Evolutionary conservation across 2,329 filamentous ascomycete species (phyloP).

Genomic region (Fusarium papillatum): DNA sequence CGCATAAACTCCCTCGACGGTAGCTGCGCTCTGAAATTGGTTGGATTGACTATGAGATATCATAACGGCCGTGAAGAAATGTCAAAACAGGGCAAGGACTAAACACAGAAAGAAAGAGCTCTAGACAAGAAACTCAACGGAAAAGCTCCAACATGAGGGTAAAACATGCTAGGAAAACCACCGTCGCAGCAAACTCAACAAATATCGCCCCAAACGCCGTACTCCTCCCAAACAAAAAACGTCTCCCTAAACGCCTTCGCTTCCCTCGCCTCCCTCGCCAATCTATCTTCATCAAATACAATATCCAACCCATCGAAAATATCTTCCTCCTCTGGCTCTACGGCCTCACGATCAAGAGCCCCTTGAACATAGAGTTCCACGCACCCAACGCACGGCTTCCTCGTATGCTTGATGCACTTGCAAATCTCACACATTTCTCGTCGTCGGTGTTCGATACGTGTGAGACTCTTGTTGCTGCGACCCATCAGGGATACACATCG

Average conservation of each 20-base stretch:
- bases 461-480: not conserved
- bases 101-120: not conserved
- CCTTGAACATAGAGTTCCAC: conserved; percentile 33
- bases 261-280: not conserved
- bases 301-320: conserved; percentile 11
- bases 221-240: not conserved
- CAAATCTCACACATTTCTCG: conserved; percentile 29
- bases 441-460: conserved; percentile 17
- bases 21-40: not conserved
- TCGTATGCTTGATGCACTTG: conserved; percentile 22
- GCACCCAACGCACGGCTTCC: conserved; percentile 28
- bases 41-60: not conserved
- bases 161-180: not conserved
- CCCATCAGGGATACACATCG: conserved; percentile 21
- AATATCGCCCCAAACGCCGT: not conserved
- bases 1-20: not conserved
- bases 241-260: not conserved
- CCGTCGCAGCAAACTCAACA: not conserved
- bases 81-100: not conserved
- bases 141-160: not conserved
- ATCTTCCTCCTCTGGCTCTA: not conserved
- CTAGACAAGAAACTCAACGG: not conserved
- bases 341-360: not conserved
- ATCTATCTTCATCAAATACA: not conserved
- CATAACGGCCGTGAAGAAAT: not conserved